Base-by-base conservation (phyloP, 805 yeast species). In the Saturnispora silvae region DNA sequence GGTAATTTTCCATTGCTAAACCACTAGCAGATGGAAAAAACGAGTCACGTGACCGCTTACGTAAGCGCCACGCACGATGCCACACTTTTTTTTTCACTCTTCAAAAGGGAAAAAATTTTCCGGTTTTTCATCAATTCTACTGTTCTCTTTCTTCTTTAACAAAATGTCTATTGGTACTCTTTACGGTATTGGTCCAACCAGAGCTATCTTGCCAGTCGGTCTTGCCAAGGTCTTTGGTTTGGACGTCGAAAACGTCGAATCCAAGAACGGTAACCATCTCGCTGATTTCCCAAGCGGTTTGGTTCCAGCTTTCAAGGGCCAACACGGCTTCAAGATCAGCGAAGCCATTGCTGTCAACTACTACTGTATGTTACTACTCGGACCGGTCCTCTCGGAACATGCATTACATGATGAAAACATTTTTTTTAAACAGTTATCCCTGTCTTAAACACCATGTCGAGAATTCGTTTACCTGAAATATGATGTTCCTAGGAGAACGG, bases 361-460 rank as follows among this genome's bases (percentile, higher is more conserved):
- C 59, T 77, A 81, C 57, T 46, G 61, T 57, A 53, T 48, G 61
- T 57, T 40, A 34, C 24, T 10, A 22, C 24, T 22, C 24, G 10
- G 24, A 7, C 10, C 10, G 10, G 7, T 22, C 10, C 24, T 22
- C 10, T 22, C 10, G 7, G 10, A 8, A 22, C 24, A 22, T n/a
- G n/a, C n/a, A n/a, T 46, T 31, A 47, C 54, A 58, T 75, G 83
- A 77, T 77, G 82, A 77, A 64, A 67, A 56, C 61, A 57, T 54
- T 52, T 59, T n/a, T n/a, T 35, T 48, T 63, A 65, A 57, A 77
- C 84, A 77, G 84, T 77, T 77, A 77, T 77, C 84, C 84, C 84
- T 77, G 84, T 77, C 84, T 77, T 77, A 77, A 77, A 75, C 46
- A 75, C 57, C 55, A 70, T 77, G 83, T 77, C 83, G 83, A 77